Evolutionary conservation across 2,329 filamentous ascomycete species (phyloP).

Genomic region (Trichophyton benhamiae): DNA sequence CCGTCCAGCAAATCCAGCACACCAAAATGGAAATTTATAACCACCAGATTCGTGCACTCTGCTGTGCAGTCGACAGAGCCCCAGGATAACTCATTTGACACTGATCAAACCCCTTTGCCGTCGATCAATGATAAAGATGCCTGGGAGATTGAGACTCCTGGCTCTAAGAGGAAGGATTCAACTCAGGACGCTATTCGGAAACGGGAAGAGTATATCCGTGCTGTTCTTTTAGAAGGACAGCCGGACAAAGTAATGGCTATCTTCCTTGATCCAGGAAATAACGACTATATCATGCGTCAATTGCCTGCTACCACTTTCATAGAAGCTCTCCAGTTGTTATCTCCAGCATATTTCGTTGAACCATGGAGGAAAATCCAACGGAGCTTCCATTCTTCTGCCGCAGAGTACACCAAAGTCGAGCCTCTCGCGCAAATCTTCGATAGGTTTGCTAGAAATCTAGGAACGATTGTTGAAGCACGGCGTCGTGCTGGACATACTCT

Average conservation of each 20-base stretch:
- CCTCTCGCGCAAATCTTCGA: slow-evolving; percentile 28
- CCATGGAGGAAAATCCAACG: slow-evolving; percentile 37
- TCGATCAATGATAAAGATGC: neutral
- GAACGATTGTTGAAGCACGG: slow-evolving; percentile 28
- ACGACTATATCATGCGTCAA: slow-evolving; percentile 17
- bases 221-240: slow-evolving; percentile 24
- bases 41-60: neutral
- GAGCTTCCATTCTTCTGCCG: slow-evolving; percentile 39
- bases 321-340: slow-evolving; percentile 50
- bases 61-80: neutral
- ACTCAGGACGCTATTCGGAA: neutral
- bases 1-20: neutral
- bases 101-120: neutral
- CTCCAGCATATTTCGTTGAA: slow-evolving; percentile 43
- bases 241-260: slow-evolving; percentile 31
- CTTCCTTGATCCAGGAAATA: slow-evolving; percentile 23
- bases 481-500: slow-evolving; percentile 26
- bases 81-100: neutral
- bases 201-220: slow-evolving; percentile 6
- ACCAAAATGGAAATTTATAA: slow-evolving; percentile 1
- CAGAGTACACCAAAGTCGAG: slow-evolving; percentile 32
- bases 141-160: neutral
- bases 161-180: neutral
- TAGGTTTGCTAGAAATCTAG: slow-evolving; percentile 29
- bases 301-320: slow-evolving; percentile 48